Evolutionary conservation across 805 yeast genomes (phyloP), one percentile per base, ranked within the genome.

Genomic region (Metschnikowia proteae): DNA sequence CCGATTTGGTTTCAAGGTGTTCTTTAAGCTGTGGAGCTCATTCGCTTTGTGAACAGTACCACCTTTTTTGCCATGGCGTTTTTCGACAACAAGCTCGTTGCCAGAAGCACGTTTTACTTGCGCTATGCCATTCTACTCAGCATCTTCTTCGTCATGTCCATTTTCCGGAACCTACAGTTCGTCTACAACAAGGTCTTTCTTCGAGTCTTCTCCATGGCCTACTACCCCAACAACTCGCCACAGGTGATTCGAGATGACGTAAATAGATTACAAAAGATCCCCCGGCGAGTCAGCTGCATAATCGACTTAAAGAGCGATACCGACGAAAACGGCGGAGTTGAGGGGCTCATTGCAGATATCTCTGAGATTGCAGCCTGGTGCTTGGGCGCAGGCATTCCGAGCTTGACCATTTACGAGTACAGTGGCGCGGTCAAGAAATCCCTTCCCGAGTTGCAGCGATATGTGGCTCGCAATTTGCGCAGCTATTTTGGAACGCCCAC

Each of bases 321-420:
- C 52, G 92, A 84, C 57, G 96, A 88, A 58, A 92, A 90, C 51
- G 96, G 96, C 30, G 97, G 97, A 2, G 66, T 85, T 38, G 88
- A 84, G 51, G 96, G 96, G 0, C 71, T 92, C 38, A 73, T 91
- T 58, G 82, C 80, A 55, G 88, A 88, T 58, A 78, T 84, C 5
- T 79, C 91, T 41, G 96, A 91, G 59, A 54, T 91, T 33, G 77
- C 82, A 1, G 83, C 94, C 5, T 94, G 99, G 99, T 78, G 89
- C 35, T 65, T 88, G n/a, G 85, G 95, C 31, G 82, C 92, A n/a
- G 97, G 97, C 1, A 80, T 90, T 43, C 81, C 82, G 36, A 69
- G 73, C 50, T 71, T 92, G 51, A 75, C 86, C 3, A 73, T 94
- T 38, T 92, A 88, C 70, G 98, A 94, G 66, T 78, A 78, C 60